These are phyloP conservation scores for Rutstroemia sp. DNA, from an alignment of 2,329 filamentous ascomycete genomes.

Conservation along the genomic window DNA sequence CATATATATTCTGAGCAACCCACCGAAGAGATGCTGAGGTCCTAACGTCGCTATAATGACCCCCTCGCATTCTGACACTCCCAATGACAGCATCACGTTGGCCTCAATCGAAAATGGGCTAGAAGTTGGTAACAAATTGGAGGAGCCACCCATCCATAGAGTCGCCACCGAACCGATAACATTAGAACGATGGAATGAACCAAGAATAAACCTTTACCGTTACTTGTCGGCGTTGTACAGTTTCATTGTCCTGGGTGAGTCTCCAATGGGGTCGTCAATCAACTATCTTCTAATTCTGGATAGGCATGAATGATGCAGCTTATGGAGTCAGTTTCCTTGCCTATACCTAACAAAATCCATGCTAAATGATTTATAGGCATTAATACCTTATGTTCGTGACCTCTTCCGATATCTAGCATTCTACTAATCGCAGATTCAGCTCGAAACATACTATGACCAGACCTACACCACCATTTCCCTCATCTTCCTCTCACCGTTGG, in stretches of 20 bases:
- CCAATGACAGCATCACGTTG: not conserved
- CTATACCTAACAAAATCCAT: too few relatives aligned
- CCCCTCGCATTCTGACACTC: not conserved
- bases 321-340: slow-evolving; percentile 16
- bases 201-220: slow-evolving; percentile 50
- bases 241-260: slow-evolving; percentile 57
- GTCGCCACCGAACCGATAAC: not conserved
- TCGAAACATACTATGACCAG: slow-evolving; percentile 47
- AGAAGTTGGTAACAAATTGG: not conserved
- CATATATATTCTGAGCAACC: not conserved
- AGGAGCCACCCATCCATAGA: slow-evolving; percentile 4
- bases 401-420: not conserved
- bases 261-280: not conserved
- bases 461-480: slow-evolving; percentile 57
- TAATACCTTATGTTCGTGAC: slow-evolving; percentile 37
- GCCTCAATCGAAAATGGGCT: not conserved
- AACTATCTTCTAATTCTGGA: not conserved
- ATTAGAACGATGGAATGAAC: slow-evolving; percentile 55
- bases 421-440: not conserved
- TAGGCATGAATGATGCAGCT: slow-evolving; percentile 10
- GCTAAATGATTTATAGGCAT: slow-evolving; percentile 30
- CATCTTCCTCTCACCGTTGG: slow-evolving; percentile 58
- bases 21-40: too few relatives aligned
- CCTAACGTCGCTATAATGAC: too few relatives aligned
- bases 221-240: slow-evolving; percentile 51